Conservation (phyloP, 495 filamentous ascomycete species). For the Evernia prunastri region DNA sequence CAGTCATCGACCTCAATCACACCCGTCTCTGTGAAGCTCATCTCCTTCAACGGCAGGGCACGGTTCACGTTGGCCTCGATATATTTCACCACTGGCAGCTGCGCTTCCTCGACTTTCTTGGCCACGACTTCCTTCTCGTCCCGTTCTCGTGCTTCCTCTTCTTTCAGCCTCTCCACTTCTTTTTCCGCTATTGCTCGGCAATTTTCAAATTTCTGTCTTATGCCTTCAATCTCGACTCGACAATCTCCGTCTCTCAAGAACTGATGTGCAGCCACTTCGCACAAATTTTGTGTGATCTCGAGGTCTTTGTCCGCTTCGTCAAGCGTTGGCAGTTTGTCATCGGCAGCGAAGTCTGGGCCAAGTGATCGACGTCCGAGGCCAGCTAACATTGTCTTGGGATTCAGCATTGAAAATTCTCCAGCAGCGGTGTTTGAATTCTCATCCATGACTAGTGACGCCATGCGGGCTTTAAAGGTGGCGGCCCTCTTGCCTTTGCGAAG, state of each 20-base stretch:
- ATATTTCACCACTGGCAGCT: background rate
- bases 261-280: slow-evolving; percentile 80
- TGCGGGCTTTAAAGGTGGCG: slow-evolving; percentile 35
- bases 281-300: slow-evolving; percentile 70
- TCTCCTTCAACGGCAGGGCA: slow-evolving; percentile 15
- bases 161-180: slow-evolving; percentile 38
- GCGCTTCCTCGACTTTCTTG: background rate
- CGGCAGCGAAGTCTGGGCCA: slow-evolving; percentile 7
- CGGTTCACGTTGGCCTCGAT: slow-evolving; percentile 1
- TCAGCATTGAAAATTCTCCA: slow-evolving; percentile 7
- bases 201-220: slow-evolving; percentile 50
- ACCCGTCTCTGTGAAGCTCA: slow-evolving; percentile 17
- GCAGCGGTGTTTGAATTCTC: background rate
- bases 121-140: slow-evolving; percentile 21
- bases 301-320: slow-evolving; percentile 69
- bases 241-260: slow-evolving; percentile 81
- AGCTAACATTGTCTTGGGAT: slow-evolving; percentile 17
- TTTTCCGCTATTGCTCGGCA: slow-evolving; percentile 36
- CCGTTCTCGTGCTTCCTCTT: slow-evolving; percentile 33
- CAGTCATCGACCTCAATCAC: slow-evolving; percentile 28
- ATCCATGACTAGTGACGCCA: slow-evolving; percentile 22
- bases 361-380: slow-evolving; percentile 4
- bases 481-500: slow-evolving; percentile 75
- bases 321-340: slow-evolving; percentile 38
- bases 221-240: slow-evolving; percentile 60